Base-by-base conservation (phyloP, 179 eudicot genomes). In the Camellia oleifera region DNA sequence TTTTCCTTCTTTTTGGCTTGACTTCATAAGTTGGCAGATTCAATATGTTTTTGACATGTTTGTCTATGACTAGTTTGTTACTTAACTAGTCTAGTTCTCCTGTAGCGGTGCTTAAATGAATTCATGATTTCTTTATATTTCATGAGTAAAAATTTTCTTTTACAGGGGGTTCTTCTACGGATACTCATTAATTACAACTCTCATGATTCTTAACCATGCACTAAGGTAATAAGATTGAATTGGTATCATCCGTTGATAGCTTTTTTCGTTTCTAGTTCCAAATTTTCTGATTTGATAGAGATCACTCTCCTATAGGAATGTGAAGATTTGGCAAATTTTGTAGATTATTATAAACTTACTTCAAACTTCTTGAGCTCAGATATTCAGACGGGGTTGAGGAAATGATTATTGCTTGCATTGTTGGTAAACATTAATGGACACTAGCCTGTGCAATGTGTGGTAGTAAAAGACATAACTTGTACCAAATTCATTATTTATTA, bases 141-240 rank as follows among this genome's bases (percentile, higher is more conserved):
- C 46, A 15, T 72, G 23, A 52, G 72, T 26, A 18, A 17, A 44
- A 3, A 23, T 65, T 77, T 69, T 69, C 46, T 72, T 78, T 58
- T 77, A 70, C 93, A 96, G 99, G 91, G 99, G 99, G 46, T 96
- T 96, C 88, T 96, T 96, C 85, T 92, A 96, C 79, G 99, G 99
- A 72, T 96, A 96, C 85, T 91, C 99, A 46, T 83, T 82, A 75
- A 82, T 96, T 69, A 96, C 94, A 54, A 91, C 89, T 77, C 89
- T 92, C 86, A 96, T 96, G 99, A 96, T 96, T 77, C 85, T 96
- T 82, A 96, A 96, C 82, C 99, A 96, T 84, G 98, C 99, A 26
- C 89, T 96, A 79, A 96, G 99, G 99, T 96, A 87, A 74, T 60
- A 83, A 53, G 50, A 5, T 63, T 72, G 73, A 50, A 14, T 48